Conservation (phyloP, 139 green algal species). For the Chlamydomonas incerta region DNA sequence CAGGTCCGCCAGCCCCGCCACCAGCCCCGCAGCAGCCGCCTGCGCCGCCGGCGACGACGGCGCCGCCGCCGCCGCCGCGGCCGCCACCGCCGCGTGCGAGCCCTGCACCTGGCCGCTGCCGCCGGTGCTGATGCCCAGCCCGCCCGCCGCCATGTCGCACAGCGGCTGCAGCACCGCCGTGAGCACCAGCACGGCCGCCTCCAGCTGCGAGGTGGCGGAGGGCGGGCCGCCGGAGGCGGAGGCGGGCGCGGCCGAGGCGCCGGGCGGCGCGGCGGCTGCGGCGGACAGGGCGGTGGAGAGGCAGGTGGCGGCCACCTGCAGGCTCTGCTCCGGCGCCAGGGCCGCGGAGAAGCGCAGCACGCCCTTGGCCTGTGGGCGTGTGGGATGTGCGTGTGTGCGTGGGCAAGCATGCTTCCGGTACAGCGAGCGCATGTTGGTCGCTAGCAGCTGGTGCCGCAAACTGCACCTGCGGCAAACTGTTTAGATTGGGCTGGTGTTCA, state of each 20-base stretch:
- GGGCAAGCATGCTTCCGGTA: no score
- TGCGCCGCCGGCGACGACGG: not conserved
- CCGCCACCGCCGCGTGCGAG: not conserved
- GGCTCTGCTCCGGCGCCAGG: conserved; percentile 41
- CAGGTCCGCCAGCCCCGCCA: conserved; percentile 33
- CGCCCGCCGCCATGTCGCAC: conserved; percentile 34
- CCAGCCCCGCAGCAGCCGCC: conserved; percentile 9
- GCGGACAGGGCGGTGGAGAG: conserved; percentile 19
- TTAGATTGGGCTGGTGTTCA: no score
- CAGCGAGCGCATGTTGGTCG: no score
- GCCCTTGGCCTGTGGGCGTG: conserved; percentile 38
- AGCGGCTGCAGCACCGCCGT: conserved; percentile 44
- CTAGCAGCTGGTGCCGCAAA: no score
- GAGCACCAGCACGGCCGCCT: conserved; percentile 52
- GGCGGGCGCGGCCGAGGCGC: not conserved
- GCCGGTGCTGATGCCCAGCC: not conserved
- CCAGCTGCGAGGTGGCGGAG: conserved; percentile 19
- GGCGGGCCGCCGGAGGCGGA: not conserved
- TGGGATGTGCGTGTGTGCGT: no score
- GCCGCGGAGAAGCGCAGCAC: conserved; percentile 41
- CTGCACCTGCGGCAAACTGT: no score
- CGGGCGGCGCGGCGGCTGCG: not conserved
- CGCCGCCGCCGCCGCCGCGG: not conserved
- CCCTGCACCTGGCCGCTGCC: not conserved
- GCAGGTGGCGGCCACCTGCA: conserved; percentile 17